Base-by-base conservation (phyloP, 2,329 filamentous ascomycete genomes). In the Drechslerella dactyloides region DNA sequence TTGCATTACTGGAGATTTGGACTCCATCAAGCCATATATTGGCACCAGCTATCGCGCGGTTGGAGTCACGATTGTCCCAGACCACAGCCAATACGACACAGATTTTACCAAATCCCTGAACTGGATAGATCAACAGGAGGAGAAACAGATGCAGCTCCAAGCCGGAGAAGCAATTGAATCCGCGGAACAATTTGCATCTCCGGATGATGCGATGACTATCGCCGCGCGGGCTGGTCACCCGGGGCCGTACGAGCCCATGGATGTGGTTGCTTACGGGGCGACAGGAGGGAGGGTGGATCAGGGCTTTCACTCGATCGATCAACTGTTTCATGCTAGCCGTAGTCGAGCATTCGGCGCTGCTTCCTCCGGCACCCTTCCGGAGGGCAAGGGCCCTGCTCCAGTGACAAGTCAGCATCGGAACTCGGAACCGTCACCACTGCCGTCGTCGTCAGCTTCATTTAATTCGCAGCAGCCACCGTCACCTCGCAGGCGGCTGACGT, bases 261-360 rank as follows among this genome's bases (percentile, higher is more conserved):
- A 93, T 77, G 87, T 96, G n/a, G 83, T 96, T 11, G 87, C 90
- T 40, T 81, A 97, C 5, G 93, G 93, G 44, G 91, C 93, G 1
- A 84, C 97, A 0, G 91, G 91, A 48, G 94, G 94, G 5, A 87
- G 94, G 30, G 90, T 97, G 15, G 94, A 99, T 79, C 94, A 99
- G 79, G 93, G 89, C 1, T 84, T 99, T 53, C 92, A 91, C 65
- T 88, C 96, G 76, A 84, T 99, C 58, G 91, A 96, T 78, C 90
- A 97, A 78, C 83, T 97, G 51, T 93, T 84, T 65, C 80, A 82
- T 68, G 84, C 79, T 75, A 78, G 75, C 3, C 69, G 83, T 75
- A 80, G 83, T 33, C 17, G 54, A 52, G 63, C 75, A 73, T 15
- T 64, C 57, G 21, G 77, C 74, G 40, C 75, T 77, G 35, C 77